Evolutionary conservation across 257 asterid genomes (phyloP).

Genomic region (Coffea canephora): DNA sequence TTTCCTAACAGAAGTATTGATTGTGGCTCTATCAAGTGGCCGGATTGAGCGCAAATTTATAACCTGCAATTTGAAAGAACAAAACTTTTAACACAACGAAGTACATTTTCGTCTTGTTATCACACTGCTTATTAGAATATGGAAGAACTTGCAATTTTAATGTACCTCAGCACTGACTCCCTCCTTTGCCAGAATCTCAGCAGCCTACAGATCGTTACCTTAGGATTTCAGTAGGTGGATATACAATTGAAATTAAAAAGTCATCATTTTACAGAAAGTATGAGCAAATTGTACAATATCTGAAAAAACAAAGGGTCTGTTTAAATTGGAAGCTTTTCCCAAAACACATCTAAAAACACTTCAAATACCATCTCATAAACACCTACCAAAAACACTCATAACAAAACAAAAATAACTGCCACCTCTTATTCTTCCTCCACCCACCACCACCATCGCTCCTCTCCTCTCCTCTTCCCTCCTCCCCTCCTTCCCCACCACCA

Average conservation of each 20-base stretch:
- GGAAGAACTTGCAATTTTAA: constrained; percentile 3
- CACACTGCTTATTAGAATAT: not conserved
- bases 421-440: too few species aligned
- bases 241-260: not conserved
- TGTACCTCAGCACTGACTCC: constrained; percentile 79
- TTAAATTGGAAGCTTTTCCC: too few species aligned
- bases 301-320: not conserved
- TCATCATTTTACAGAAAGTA: not conserved
- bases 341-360: too few species aligned
- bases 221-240: not conserved
- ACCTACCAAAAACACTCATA: too few species aligned
- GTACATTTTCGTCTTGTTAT: not conserved
- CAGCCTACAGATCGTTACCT: constrained; percentile 47
- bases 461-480: too few species aligned
- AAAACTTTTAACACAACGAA: not conserved
- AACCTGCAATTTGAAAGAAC: constrained; percentile 35
- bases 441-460: too few species aligned
- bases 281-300: not conserved
- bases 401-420: too few species aligned
- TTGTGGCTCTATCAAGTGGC: constrained; percentile 76
- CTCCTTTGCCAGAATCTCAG: constrained; percentile 70
- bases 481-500: too few species aligned
- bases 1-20: constrained; percentile 75
- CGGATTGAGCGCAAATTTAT: constrained; percentile 80
- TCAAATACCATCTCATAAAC: too few species aligned